Percentiles rank a stretch among this genome's conserved stretches.
These are phyloP conservation scores for Nicotiana benthamiana DNA, from an alignment of 257 asterid genomes.

Conservation along the genomic window DNA sequence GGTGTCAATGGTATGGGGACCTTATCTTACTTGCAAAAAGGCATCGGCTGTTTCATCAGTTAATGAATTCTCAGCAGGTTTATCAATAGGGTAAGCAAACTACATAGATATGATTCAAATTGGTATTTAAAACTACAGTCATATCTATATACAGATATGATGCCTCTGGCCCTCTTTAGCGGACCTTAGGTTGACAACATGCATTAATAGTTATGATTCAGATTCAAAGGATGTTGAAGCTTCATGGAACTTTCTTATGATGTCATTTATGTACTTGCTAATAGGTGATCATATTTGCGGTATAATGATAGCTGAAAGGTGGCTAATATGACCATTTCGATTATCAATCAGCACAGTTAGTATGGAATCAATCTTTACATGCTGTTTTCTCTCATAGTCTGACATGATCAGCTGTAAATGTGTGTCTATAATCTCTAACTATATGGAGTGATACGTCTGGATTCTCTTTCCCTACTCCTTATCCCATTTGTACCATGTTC, in stretches of 20 bases:
- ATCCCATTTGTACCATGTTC: not conserved
- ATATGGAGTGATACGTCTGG: not conserved
- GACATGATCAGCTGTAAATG: not conserved
- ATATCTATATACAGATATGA: not conserved
- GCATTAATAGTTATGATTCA: not conserved
- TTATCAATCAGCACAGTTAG: not conserved
- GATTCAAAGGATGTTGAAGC: not conserved
- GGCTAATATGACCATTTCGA: slow-evolving; percentile 3
- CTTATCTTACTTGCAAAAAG: slow-evolving; percentile 48
- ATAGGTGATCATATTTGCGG: slow-evolving; percentile 20
- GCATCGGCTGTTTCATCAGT: slow-evolving; percentile 19
- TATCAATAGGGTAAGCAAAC: slow-evolving; percentile 41
- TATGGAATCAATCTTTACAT: not conserved
- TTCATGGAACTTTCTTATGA: not conserved
- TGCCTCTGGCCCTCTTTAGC: not conserved
- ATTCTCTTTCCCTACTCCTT: not conserved
- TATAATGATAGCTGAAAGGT: not conserved
- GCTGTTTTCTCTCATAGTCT: not conserved
- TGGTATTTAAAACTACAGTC: too few species aligned
- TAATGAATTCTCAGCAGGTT: too few species aligned
- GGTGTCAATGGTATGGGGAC: slow-evolving; percentile 41
- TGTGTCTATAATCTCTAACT: not conserved
- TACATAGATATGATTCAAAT: not conserved
- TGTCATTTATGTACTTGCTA: not conserved
- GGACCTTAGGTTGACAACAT: not conserved